Base-by-base conservation (phyloP, 441 rosid species). In the Corymbia citriodora region DNA sequence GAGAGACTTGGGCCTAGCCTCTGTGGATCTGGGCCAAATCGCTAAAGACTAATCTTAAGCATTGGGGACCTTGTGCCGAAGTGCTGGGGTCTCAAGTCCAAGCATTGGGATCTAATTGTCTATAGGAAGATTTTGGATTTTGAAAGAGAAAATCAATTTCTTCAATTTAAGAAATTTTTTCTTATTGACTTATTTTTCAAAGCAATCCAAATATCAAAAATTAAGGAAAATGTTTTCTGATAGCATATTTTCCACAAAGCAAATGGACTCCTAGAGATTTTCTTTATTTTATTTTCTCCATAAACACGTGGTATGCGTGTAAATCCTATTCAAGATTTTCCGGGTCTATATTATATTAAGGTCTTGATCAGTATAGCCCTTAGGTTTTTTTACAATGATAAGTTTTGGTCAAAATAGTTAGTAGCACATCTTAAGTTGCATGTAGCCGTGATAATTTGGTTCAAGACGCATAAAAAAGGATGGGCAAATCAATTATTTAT, bases 11-110 rank as follows among this genome's bases (percentile, higher is more conserved):
- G 6, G n/a, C 14, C 16, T 45, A 79, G 85, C n/a, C 52, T 79
- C 9, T 40, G 10, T 79, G 85, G 85, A 23, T n/a, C 5, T 0
- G 6, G 23, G n/a, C 85, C 2, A 6, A 16, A 45, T 1, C 2
- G 85, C n/a, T 13, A 79, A 45, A 29, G 85, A 13, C 17, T 4
- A 45, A 14, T 45, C n/a, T 23, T 45, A 45, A 23, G 12, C 52
- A 79, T 40, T 1, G 29, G 6, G 45, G 52, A 12, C n/a, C 52
- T 14, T 23, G 29, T 23, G 82, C 82, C 27, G 29, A 72, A 72
- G 27, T 1, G 1, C 27, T 3, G 3, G 13, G 27, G 9, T 36
- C 27, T 72, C 45, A 72, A 36, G 16, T 72, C 14, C 49, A 18
- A 72, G 82, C 25, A 36, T 72, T 9, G 27, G 12, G 82, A 15